Percentiles rank a stretch among this genome's conserved stretches.
Conservation (phyloP, 139 green algal genomes). For the Coelastrella sp. region DNA sequence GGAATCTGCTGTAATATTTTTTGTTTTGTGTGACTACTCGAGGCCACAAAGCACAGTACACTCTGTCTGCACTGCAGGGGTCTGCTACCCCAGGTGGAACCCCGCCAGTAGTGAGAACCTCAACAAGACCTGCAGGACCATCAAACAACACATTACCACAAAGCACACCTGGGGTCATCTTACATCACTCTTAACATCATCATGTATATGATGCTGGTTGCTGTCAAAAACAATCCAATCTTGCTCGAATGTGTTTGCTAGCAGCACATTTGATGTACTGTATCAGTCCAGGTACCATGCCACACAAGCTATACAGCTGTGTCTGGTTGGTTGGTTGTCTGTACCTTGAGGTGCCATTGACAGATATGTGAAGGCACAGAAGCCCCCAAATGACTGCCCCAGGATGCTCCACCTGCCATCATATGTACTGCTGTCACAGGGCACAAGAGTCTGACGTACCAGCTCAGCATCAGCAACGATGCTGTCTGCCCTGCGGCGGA, state of each 20-base stretch:
- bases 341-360: constrained; percentile 75
- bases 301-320: not conserved
- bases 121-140: constrained; percentile 60
- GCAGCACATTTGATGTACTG: too few relatives aligned
- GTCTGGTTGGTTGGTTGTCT: not conserved
- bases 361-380: constrained; percentile 94
- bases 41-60: constrained; percentile 74
- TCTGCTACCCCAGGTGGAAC: constrained; percentile 76
- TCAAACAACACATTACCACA: too few relatives aligned
- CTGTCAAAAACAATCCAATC: too few relatives aligned
- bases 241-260: too few relatives aligned
- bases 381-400: constrained; percentile 96
- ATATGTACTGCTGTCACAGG: constrained; percentile 35
- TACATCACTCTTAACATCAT: too few relatives aligned
- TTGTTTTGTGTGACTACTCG: constrained; percentile 81
- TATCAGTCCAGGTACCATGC: too few relatives aligned
- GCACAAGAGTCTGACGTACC: constrained; percentile 79
- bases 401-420: constrained; percentile 82
- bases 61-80: constrained; percentile 71
- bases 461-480: constrained; percentile 93
- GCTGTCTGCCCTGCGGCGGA: constrained; percentile 80
- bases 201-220: too few relatives aligned
- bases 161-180: too few relatives aligned
- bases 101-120: constrained; percentile 84
- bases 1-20: constrained; percentile 89